These are phyloP conservation scores for Aspergillus sclerotioniger DNA, from an alignment of 495 filamentous ascomycete genomes.

Conservation along the genomic window DNA sequence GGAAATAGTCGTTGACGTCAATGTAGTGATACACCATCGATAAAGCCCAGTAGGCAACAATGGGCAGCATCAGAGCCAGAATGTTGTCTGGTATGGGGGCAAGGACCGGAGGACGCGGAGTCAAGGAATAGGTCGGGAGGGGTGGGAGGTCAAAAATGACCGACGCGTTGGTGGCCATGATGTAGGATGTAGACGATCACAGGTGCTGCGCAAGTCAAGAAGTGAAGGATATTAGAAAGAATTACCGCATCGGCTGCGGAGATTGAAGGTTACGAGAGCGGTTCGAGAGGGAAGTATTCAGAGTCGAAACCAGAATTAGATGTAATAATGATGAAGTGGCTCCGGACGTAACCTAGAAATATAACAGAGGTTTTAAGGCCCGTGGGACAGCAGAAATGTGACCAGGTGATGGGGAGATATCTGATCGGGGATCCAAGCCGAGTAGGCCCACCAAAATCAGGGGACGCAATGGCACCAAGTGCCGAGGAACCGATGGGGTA, in stretches of 20 bases:
- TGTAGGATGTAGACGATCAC: slow-evolving; percentile 10
- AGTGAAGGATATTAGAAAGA: neutral
- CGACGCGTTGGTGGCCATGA: slow-evolving; percentile 43
- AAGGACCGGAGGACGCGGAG: slow-evolving; percentile 65
- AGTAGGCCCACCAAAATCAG: slow-evolving; percentile 6
- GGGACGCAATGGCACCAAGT: slow-evolving; percentile 2
- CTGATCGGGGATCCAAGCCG: slow-evolving; percentile 2
- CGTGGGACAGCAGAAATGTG: neutral
- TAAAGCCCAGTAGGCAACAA: slow-evolving; percentile 82
- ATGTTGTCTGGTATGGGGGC: slow-evolving; percentile 78
- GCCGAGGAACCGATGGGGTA: slow-evolving; percentile 2
- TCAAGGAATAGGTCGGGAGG: slow-evolving; percentile 68
- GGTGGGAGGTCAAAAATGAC: slow-evolving; percentile 62
- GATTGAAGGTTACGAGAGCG: neutral
- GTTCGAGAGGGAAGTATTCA: neutral
- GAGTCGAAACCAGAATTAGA: neutral
- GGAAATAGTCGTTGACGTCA: slow-evolving; percentile 77
- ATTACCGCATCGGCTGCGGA: slow-evolving; percentile 12
- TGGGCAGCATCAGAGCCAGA: slow-evolving; percentile 69
- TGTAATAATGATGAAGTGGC: neutral
- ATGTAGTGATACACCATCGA: slow-evolving; percentile 86
- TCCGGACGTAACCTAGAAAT: neutral
- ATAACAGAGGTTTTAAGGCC: neutral
- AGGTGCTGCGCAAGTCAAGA: slow-evolving; percentile 7
- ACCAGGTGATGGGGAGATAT: slow-evolving; percentile 3